phyloP scores from a whole-genome alignment of 192 early-diverging fungal species.

The Geosiphon pyriformis region DNA sequence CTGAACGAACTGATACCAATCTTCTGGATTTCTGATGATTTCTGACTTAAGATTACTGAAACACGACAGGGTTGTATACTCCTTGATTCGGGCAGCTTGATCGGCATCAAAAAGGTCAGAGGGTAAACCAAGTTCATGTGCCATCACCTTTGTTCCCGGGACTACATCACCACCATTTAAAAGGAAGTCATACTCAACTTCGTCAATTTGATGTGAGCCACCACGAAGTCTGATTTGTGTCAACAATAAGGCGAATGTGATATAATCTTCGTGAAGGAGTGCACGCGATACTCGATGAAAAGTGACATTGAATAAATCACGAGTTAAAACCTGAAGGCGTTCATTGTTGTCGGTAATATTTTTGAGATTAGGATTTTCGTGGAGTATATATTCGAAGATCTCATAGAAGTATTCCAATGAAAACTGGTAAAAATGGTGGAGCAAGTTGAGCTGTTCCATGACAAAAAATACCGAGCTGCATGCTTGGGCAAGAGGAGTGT shows the following conservation, averaged over 20 bases:
- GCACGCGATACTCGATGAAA: constrained; percentile 75
- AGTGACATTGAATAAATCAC: constrained; percentile 78
- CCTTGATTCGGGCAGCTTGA: constrained; percentile 37
- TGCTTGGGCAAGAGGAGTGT: constrained; percentile 85
- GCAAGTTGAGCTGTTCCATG: constrained; percentile 86
- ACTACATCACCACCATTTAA: constrained; percentile 54
- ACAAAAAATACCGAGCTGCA: constrained; percentile 94
- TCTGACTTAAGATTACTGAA: constrained; percentile 38
- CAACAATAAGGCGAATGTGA: constrained; percentile 83
- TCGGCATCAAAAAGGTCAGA: constrained; percentile 46
- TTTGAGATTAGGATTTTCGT: constrained; percentile 63
- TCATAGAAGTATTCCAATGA: constrained; percentile 93
- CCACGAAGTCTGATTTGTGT: constrained; percentile 79
- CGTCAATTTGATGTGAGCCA: constrained; percentile 49
- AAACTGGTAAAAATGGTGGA: constrained; percentile 98
- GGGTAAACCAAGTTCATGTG: constrained; percentile 33
- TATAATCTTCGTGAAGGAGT: constrained; percentile 87
- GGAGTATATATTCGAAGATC: constrained; percentile 85
- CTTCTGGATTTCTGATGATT: constrained; percentile 35
- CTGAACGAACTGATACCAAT: constrained; percentile 47
- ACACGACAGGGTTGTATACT: constrained; percentile 36
- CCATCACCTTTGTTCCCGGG: constrained; percentile 28
- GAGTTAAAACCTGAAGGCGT: constrained; percentile 68
- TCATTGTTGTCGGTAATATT: constrained; percentile 58
- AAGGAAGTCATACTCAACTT: constrained; percentile 65